Base-by-base conservation (phyloP, 2,329 filamentous ascomycete species). In the Exophiala aquamarina region DNA sequence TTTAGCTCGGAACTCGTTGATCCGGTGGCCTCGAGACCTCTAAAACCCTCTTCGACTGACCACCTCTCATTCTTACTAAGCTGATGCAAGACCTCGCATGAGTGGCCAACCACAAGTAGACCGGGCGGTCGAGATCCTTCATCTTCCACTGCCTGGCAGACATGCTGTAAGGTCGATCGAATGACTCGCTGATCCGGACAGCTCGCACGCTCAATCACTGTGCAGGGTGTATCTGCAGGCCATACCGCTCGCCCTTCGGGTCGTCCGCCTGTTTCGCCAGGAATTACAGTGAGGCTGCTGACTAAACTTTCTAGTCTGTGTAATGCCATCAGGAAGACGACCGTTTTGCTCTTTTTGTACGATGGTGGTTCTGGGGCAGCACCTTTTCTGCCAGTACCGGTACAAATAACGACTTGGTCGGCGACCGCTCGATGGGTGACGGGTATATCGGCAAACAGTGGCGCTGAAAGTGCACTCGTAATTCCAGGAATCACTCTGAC, bases 141-240 rank as follows among this genome's bases (percentile, higher is more conserved):
- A 40, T 87, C 82, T 65, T 96, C 90, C 36, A 98, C 83, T 0
- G 93, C 93, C 42, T 83, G 78, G 18, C 79, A 86, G 1, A 97
- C 89, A 59, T 86, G 78, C 58, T 83, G 78, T 18, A 98, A 70
- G 1, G 89, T 95, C 1, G 90, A 93, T 46, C 93, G 78, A 20
- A 98, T 91, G 13, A 98, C 88, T 39, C 92, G 78, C 71, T 98
- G 93, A 63, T 98, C 93, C 0, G 89, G 87, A 64, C 93, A 98
- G 52, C 88, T 95, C 4, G 93, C 93, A 28, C 93, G 79, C 69
- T 98, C 93, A 45, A 98, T 79, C 9, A 98, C 91, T 1, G 92
- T 91, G 61, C 92, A 96, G 0, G 92, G 90, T 1, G 90, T 93
- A n/a, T 72, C 68, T 26, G 68, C 69, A 0, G 92, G 92, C 84